Conservation (phyloP, 2,329 filamentous ascomycete genomes). For the Nemania sp. region DNA sequence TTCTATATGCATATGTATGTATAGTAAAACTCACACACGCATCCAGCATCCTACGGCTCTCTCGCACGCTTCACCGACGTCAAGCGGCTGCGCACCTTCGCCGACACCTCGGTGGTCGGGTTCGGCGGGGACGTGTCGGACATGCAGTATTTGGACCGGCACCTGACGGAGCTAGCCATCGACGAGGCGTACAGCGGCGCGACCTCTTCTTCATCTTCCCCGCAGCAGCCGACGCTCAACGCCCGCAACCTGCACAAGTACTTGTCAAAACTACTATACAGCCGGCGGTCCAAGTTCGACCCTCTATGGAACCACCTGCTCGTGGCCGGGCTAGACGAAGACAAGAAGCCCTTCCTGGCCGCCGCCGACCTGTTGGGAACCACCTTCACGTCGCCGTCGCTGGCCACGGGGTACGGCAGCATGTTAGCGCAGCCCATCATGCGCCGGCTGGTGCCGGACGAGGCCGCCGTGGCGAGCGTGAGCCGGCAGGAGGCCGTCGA, state of each 20-base stretch:
- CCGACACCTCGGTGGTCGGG: slow-evolving; percentile 80
- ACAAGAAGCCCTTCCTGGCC: slow-evolving; percentile 83
- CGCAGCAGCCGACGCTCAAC: slow-evolving; percentile 61
- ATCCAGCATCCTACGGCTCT: slow-evolving; percentile 89
- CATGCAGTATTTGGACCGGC: slow-evolving; percentile 97
- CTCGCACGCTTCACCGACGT: slow-evolving; percentile 95
- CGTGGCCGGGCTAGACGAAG: slow-evolving; percentile 83
- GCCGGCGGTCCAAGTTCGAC: slow-evolving; percentile 92
- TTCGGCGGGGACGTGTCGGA: slow-evolving; percentile 97
- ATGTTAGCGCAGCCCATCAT: slow-evolving; percentile 93
- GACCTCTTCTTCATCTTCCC: neutral
- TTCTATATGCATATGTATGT: neutral
- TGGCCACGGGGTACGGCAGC: slow-evolving; percentile 92
- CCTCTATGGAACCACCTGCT: slow-evolving; percentile 96
- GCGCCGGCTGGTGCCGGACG: slow-evolving; percentile 80
- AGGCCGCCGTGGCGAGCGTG: slow-evolving; percentile 72
- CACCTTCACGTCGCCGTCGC: slow-evolving; percentile 82
- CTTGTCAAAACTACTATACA: slow-evolving; percentile 93
- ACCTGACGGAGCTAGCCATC: slow-evolving; percentile 84
- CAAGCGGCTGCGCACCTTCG: slow-evolving; percentile 90
- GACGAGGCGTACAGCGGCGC: slow-evolving; percentile 74
- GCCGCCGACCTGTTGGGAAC: slow-evolving; percentile 91
- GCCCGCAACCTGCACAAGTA: slow-evolving; percentile 97
- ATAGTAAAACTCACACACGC: slow-evolving; percentile 12
- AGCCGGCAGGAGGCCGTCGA: slow-evolving; percentile 77